phyloP scores from a whole-genome alignment of 441 rosid genomes.

The Isatis lusitanica region DNA sequence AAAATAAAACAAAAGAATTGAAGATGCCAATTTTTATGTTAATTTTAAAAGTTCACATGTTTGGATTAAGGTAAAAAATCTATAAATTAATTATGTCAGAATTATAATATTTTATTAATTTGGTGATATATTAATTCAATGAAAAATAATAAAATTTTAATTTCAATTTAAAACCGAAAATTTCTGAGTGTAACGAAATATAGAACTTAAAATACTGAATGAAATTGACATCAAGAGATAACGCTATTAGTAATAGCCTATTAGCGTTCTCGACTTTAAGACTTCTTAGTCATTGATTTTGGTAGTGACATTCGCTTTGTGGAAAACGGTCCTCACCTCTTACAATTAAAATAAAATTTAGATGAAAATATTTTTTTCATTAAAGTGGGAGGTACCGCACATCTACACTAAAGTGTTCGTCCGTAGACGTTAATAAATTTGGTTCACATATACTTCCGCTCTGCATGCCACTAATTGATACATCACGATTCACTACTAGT shows the following conservation, averaged over 20 bases:
- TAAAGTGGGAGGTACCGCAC: neutral
- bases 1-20: neutral
- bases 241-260: no score
- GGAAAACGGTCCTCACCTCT: no score
- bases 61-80: neutral
- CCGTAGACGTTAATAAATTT: neutral
- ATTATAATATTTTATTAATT: neutral
- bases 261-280: neutral
- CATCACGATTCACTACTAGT: conserved; percentile 15
- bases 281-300: neutral
- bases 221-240: neutral
- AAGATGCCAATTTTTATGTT: neutral
- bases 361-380: neutral
- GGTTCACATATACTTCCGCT: conserved; percentile 32
- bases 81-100: no score
- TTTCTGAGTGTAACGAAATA: no score
- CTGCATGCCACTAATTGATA: conserved; percentile 36
- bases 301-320: neutral
- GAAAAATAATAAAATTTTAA: no score
- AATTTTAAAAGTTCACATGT: neutral
- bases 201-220: neutral
- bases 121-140: neutral
- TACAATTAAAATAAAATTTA: neutral
- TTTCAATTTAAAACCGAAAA: no score
- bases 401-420: neutral